These are phyloP conservation scores for Populus nigra DNA, from an alignment of 345 rosid species.

Conservation along the genomic window DNA sequence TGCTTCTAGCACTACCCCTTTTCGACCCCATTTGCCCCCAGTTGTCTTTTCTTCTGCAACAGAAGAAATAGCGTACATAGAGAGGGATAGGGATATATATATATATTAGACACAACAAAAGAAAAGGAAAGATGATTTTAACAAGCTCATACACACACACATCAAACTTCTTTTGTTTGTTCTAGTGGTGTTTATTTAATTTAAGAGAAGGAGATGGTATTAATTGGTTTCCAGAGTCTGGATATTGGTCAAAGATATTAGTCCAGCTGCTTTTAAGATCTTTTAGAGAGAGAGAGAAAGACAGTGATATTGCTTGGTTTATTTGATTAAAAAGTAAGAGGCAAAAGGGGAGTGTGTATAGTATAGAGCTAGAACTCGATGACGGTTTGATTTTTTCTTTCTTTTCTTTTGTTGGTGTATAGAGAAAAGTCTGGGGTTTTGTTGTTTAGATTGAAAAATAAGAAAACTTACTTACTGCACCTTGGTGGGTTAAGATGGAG, in stretches of 20 bases:
- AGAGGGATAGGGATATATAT: neutral
- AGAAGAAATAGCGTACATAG: conserved; percentile 14
- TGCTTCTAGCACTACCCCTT: neutral
- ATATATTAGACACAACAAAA: neutral
- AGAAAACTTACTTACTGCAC: too few relatives aligned
- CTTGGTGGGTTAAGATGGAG: too few relatives aligned
- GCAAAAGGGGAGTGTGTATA: neutral
- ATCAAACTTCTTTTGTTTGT: neutral
- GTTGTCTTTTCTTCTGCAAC: conserved; percentile 29
- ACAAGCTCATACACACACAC: neutral
- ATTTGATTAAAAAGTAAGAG: conserved; percentile 1
- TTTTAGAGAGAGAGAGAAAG: conserved; percentile 1
- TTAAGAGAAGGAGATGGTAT: neutral
- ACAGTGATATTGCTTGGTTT: neutral
- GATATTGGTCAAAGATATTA: conserved; percentile 13
- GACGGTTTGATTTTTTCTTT: conserved; percentile 9
- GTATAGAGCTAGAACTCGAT: neutral
- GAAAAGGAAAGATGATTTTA: conserved; percentile 13
- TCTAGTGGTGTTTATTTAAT: neutral
- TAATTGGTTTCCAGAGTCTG: conserved; percentile 18
- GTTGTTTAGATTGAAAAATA: neutral
- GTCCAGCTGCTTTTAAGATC: neutral
- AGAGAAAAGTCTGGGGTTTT: neutral
- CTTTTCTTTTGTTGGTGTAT: neutral
- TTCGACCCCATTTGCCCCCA: neutral